These are phyloP conservation scores for Gossypium davidsonii DNA, from an alignment of 441 rosid genomes.

Conservation along the genomic window DNA sequence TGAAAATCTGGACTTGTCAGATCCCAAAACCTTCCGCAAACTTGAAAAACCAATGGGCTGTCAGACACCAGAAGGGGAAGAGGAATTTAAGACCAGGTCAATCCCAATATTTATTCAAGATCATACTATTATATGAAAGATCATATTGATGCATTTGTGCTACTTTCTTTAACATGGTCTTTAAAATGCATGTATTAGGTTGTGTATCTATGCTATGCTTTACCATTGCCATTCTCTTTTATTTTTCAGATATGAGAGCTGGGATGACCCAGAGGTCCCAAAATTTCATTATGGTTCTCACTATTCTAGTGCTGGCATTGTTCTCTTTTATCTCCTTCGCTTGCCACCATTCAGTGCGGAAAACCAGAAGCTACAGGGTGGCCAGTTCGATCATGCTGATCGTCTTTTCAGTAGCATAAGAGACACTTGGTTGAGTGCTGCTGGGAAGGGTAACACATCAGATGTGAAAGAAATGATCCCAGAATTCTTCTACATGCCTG, in stretches of 20 bases:
- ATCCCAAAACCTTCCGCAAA: constrained; percentile 85
- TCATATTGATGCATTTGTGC: not conserved
- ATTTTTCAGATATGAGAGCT: constrained; percentile 82
- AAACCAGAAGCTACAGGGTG: constrained; percentile 99
- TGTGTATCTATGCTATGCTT: constrained; percentile 1
- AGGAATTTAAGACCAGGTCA: constrained; percentile 95
- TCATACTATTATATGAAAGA: constrained; percentile 8
- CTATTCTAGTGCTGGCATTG: constrained; percentile 99
- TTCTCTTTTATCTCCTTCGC: constrained; percentile 96
- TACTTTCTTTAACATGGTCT: not conserved
- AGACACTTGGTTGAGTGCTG: constrained; percentile 99
- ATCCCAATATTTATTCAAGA: constrained; percentile 7
- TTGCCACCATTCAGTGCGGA: constrained; percentile 95
- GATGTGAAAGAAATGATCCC: constrained; percentile 99
- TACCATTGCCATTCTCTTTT: constrained; percentile 13
- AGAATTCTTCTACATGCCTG: constrained; percentile 98
- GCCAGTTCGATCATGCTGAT: constrained; percentile 99
- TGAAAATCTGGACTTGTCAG: constrained; percentile 74
- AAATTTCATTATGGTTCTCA: constrained; percentile 99
- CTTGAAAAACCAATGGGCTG: constrained; percentile 99
- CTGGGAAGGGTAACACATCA: constrained; percentile 96
- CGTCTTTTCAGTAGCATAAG: constrained; percentile 88
- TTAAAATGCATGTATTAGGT: not conserved
- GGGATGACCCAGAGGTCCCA: constrained; percentile 99
- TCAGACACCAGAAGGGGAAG: constrained; percentile 96